Base-by-base conservation (phyloP, 352 stramenopile species). In the Blastocystis sp. region DNA sequence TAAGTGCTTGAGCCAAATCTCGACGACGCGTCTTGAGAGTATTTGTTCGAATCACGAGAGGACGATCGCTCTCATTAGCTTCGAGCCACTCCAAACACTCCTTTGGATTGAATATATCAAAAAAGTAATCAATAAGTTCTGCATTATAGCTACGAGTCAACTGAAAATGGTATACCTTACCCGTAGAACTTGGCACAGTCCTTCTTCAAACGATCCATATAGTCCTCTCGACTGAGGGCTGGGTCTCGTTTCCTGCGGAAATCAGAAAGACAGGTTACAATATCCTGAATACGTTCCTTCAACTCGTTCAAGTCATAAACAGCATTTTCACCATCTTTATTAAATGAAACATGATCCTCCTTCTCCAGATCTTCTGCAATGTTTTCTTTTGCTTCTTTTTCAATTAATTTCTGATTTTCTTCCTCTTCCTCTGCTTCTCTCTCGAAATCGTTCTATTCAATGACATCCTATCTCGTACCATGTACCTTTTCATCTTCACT, bases 21-120 rank as follows among this genome's bases (percentile, higher is more conserved):
- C 98, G 97, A 90, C 97, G 95, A 89, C 96, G 93, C 37, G 97
- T 95, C 93, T 99, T 99, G 62, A 99, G 93, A 68, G 97, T 99
- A 93, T 99, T 99, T n/a, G 96, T 97, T 78, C 97, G 95, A 77
- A 99, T 98, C 22, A 99, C 97, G 33, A 99, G 92, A 40, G 97
- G 97, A 62, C 97, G 94, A 44, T 95, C 94, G 90, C 96, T 96
- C 89, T 99, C 97, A 90, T 97, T 98, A 51, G 97, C 97, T 90
- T 99, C 96, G 35, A 99, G 92, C 91, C 99, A 99, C 91, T 99
- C 96, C 22, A 99, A 91, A 92, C 90, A 87, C 59, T 92, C 91
- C 15, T 60, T 70, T 7, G 91, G 91, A 60, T 30, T 89, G 70
- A 92, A 92, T 24, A 92, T 75, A 64, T 90, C 53, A 51, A 94